These are phyloP conservation scores for Kurtzmaniella fragi DNA, from an alignment of 805 yeast genomes.

Conservation along the genomic window DNA sequence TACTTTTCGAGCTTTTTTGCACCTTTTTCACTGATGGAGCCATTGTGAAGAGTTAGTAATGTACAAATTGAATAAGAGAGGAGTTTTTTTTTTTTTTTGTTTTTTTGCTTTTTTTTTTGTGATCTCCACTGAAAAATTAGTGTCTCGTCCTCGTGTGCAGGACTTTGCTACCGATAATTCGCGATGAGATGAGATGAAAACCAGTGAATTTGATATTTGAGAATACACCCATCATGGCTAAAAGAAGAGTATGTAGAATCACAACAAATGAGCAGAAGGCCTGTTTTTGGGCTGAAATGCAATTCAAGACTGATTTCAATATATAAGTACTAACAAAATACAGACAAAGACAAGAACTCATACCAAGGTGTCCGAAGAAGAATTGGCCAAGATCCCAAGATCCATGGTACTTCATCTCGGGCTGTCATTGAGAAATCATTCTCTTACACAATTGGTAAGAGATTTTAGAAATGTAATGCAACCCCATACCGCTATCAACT, in stretches of 20 bases:
- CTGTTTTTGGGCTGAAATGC: background rate
- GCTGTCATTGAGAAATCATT: conserved; percentile 66
- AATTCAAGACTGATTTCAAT: no score
- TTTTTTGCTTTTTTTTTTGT: background rate
- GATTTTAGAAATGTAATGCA: conserved; percentile 91
- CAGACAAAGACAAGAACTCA: conserved; percentile 80
- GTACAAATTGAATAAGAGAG: background rate
- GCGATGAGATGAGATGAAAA: background rate
- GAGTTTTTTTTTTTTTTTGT: background rate
- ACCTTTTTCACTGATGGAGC: conserved; percentile 8
- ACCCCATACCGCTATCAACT: conserved; percentile 90
- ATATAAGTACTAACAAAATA: background rate
- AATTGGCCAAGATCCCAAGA: conserved; percentile 69
- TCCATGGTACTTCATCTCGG: conserved; percentile 95
- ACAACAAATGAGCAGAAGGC: no score
- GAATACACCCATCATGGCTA: conserved; percentile 36
- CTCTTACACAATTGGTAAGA: conserved; percentile 75
- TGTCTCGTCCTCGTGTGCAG: background rate
- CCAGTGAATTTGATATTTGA: background rate
- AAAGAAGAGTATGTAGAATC: conserved; percentile 39
- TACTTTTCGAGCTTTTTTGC: conserved; percentile 12
- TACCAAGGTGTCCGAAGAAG: conserved; percentile 58
- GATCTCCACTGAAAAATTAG: background rate
- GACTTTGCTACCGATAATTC: background rate
- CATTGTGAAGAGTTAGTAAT: conserved; percentile 4